Evolutionary conservation across 768 basidiomycete species (phyloP), one percentile per base, ranked within the genome.

Genomic region (Hygrocybe coccinea): DNA sequence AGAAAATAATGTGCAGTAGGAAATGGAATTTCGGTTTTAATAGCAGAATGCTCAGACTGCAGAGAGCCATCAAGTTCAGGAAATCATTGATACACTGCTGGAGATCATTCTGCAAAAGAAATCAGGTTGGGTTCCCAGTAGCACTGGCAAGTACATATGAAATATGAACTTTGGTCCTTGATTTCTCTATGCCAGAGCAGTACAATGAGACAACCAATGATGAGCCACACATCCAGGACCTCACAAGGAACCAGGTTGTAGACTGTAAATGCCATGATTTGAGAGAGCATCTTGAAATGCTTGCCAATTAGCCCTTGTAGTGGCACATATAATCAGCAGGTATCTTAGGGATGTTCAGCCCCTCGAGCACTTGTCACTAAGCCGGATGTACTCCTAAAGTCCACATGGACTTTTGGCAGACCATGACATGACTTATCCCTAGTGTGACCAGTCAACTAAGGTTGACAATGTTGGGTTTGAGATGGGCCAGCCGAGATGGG

Each of bases 11-110:
- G 54, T 73, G 71, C 5, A 59, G 19, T 4, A 76, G 65, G 0
- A 72, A 36, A 45, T 74, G 73, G 4, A 73, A 60, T 50, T 75
- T 75, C 0, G 63, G 53, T 14, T 73, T 73, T 0, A 21, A 57
- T 6, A 71, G 52, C 11, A 66, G 50, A 12, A 62, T 66, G 8
- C 64, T 65, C 0, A 63, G 70, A 2, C 54, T 58, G 48, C 67
- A 68, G 45, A 45, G 50, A n/a, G 45, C 50, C 19, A 50, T 57
- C 5, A 52, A 37, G 41, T 55, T 56, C 15, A 62, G 51, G 37
- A 62, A 55, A 17, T 62, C 60, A 0, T 70, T 44, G 8, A 74
- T 74, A 5, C n/a, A n/a, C n/a, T n/a, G 52, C 50, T 5, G 34
- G 22, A 1, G 58, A 46, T 11, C 68, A 53, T 7, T 54, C 43